phyloP scores from a whole-genome alignment of 345 rosid genomes.

The thale cress (Arabidopsis thaliana) region DNA sequence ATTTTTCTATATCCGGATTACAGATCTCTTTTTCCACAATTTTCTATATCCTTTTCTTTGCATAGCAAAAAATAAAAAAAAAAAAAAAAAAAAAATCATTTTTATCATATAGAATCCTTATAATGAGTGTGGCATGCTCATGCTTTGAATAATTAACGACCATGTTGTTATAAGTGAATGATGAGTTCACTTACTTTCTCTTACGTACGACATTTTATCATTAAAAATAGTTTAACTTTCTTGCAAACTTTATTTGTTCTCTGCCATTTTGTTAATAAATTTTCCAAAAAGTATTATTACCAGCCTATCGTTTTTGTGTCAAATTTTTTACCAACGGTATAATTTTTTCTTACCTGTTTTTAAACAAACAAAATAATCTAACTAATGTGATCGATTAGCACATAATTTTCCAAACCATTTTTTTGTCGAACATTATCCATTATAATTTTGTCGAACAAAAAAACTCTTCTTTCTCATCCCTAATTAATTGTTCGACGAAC shows the following conservation, averaged over 20 bases:
- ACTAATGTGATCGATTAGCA: neutral
- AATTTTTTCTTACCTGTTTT: neutral
- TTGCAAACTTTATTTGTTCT: neutral
- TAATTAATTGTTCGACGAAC: slow-evolving; percentile 7
- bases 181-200: neutral
- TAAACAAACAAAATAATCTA: neutral
- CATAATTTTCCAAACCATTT: neutral
- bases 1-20: no score
- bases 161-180: neutral
- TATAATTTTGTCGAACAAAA: neutral
- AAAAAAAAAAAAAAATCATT: no score
- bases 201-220: neutral
- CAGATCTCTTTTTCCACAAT: no score
- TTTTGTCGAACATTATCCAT: neutral
- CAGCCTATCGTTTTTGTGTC: neutral
- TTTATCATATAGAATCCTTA: no score
- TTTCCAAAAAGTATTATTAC: no score
- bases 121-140: neutral
- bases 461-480: neutral
- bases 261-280: neutral
- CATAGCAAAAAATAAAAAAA: no score
- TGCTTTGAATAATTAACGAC: neutral
- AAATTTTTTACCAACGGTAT: neutral
- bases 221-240: neutral
- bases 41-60: no score